Percentiles rank a stretch among this genome's conserved stretches.
These are phyloP conservation scores for Euphorbia lathyris DNA, from an alignment of 345 rosid species.

Conservation along the genomic window DNA sequence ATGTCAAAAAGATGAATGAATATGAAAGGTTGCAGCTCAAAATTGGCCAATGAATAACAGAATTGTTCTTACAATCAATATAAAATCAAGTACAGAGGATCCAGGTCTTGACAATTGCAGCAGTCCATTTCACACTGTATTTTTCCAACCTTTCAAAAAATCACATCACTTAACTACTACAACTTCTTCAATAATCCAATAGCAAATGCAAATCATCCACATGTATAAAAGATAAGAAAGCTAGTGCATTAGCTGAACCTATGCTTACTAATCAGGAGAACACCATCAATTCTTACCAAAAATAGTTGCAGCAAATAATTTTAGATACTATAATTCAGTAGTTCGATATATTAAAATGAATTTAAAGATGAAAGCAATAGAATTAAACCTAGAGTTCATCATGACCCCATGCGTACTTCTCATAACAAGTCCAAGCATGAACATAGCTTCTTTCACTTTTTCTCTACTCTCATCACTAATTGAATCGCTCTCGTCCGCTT, in stretches of 20 bases:
- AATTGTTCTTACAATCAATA: not conserved
- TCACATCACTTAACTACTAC: not conserved
- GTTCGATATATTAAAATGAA: not conserved
- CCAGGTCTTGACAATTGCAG: not conserved
- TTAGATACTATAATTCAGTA: not conserved
- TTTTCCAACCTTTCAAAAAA: not conserved
- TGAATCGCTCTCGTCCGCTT: conserved; percentile 18
- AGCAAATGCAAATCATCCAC: not conserved
- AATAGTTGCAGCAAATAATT: not conserved
- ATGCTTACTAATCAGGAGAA: not conserved
- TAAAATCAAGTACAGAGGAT: not conserved
- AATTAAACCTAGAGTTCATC: conserved; percentile 29
- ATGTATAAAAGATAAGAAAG: not conserved
- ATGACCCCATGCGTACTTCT: conserved; percentile 33
- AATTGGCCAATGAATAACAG: too few species aligned
- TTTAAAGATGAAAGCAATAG: not conserved
- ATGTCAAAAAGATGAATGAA: too few species aligned
- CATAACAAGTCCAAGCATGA: conserved; percentile 34
- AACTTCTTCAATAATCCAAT: not conserved
- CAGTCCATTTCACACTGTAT: not conserved
- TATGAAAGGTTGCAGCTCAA: too few species aligned
- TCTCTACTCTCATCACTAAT: conserved; percentile 21
- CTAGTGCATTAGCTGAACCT: not conserved
- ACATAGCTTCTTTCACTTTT: conserved; percentile 34
- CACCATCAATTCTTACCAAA: not conserved